phyloP scores from a whole-genome alignment of 164 flowering plant species.

The Stephania cephalantha region DNA sequence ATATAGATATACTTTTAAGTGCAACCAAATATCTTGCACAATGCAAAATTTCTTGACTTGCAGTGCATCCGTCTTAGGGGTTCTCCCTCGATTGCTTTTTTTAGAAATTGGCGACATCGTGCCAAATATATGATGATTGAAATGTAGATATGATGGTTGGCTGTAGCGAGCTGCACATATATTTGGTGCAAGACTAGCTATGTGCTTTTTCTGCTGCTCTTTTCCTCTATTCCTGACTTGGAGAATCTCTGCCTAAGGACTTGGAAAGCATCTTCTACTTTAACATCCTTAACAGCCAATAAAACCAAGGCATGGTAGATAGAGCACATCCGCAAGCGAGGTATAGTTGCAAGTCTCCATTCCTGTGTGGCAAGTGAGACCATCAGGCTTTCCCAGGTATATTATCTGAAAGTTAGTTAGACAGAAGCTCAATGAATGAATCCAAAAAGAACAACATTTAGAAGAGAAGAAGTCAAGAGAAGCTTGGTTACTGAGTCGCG shows the following conservation, averaged over 20 bases:
- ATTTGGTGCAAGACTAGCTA: too few species aligned
- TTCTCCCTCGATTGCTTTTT: too few species aligned
- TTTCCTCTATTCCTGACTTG: constrained; percentile 82
- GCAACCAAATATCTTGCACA: not conserved
- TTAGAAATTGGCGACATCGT: not conserved
- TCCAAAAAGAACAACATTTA: not conserved
- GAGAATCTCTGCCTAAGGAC: constrained; percentile 64
- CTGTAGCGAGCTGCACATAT: not conserved
- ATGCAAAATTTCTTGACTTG: too few species aligned
- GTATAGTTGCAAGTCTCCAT: constrained; percentile 81
- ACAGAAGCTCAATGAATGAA: not conserved
- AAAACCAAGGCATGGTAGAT: constrained; percentile 87
- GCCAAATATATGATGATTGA: not conserved
- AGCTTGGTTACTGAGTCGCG: constrained; percentile 81
- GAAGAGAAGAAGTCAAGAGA: not conserved
- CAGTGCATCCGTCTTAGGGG: too few species aligned
- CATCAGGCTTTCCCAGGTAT: constrained; percentile 93
- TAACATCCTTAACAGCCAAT: constrained; percentile 51
- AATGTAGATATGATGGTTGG: not conserved
- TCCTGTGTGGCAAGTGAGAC: constrained; percentile 94
- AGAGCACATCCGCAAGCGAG: constrained; percentile 76
- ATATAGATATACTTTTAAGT: too few species aligned
- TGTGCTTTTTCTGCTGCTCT: constrained; percentile 43
- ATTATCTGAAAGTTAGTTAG: constrained; percentile 52
- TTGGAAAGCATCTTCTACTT: constrained; percentile 65